Percentiles rank a stretch among this genome's conserved stretches.
phyloP scores from a whole-genome alignment of 1,284 basidiomycete genomes.

The Baeospora myosura region DNA sequence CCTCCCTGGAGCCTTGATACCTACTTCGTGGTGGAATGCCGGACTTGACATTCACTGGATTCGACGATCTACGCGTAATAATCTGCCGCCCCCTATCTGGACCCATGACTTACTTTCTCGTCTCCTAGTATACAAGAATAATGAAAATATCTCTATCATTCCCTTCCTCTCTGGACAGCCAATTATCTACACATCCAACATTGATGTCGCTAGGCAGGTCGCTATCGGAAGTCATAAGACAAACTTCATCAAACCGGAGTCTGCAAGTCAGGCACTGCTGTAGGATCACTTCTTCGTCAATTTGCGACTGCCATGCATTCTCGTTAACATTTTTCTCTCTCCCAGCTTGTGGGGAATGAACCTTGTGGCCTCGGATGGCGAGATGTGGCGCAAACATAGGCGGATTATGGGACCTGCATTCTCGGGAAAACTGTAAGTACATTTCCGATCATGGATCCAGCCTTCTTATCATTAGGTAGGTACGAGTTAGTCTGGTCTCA shows the following conservation, averaged over 20 bases:
- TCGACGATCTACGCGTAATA: slow-evolving; percentile 6
- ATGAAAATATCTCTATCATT: slow-evolving; percentile 38
- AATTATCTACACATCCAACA: slow-evolving; percentile 36
- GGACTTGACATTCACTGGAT: slow-evolving; percentile 12
- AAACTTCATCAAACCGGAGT: slow-evolving; percentile 34
- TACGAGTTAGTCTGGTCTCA: slow-evolving; percentile 40
- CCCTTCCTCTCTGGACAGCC: slow-evolving; percentile 34
- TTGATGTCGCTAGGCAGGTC: slow-evolving; percentile 43
- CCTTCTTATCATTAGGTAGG: no score
- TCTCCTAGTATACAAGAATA: slow-evolving; percentile 28
- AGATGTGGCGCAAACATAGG: slow-evolving; percentile 42
- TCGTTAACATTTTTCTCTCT: slow-evolving; percentile 1
- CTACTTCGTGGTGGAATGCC: slow-evolving; percentile 16
- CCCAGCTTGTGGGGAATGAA: slow-evolving; percentile 41
- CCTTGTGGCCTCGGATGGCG: slow-evolving; percentile 34
- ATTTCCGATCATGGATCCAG: no score
- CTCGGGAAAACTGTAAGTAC: slow-evolving; percentile 37
- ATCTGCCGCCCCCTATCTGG: background rate
- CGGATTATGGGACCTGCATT: slow-evolving; percentile 44
- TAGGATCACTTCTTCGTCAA: slow-evolving; percentile 15
- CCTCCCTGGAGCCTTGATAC: slow-evolving; percentile 18
- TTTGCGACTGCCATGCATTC: slow-evolving; percentile 8
- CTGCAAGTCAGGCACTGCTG: slow-evolving; percentile 24
- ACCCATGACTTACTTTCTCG: background rate
- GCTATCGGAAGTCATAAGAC: slow-evolving; percentile 30